These are phyloP conservation scores for Ilyonectria destructans DNA, from an alignment of 2,329 filamentous ascomycete genomes.

Conservation along the genomic window DNA sequence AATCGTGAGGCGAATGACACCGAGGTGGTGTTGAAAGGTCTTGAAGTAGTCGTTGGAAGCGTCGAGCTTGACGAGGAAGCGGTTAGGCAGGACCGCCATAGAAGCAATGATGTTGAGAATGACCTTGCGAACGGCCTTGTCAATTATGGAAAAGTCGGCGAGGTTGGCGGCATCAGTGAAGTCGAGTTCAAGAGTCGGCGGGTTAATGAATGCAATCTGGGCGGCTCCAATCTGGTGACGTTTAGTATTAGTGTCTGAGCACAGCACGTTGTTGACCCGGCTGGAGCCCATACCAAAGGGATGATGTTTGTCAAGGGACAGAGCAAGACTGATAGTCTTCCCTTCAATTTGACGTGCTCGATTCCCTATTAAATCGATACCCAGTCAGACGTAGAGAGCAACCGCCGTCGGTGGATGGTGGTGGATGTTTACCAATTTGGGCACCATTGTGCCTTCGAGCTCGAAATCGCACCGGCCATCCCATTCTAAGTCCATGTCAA, in stretches of 20 bases:
- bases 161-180: conserved; percentile 48
- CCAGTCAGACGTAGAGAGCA: conserved; percentile 6
- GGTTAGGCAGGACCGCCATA: conserved; percentile 48
- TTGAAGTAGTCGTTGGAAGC: conserved; percentile 49
- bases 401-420: not conserved
- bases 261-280: not conserved
- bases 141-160: conserved; percentile 45
- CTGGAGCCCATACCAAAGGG: conserved; percentile 40
- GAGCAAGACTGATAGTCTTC: conserved; percentile 43
- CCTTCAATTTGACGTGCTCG: conserved; percentile 45
- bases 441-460: conserved; percentile 46
- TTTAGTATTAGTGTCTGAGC: conserved; percentile 6
- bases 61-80: conserved; percentile 48
- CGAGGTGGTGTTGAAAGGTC: conserved; percentile 46
- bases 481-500: conserved; percentile 48
- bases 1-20: conserved; percentile 46
- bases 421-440: conserved; percentile 41
- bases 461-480: conserved; percentile 46
- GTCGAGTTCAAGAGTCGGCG: conserved; percentile 44
- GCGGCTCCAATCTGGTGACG: conserved; percentile 44
- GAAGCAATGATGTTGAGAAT: conserved; percentile 45
- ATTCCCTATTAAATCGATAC: conserved; percentile 35
- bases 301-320: conserved; percentile 46
- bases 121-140: conserved; percentile 45
- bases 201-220: conserved; percentile 48